phyloP scores from a whole-genome alignment of 73 alveolate species.

The Paramecium biaurelia region DNA sequence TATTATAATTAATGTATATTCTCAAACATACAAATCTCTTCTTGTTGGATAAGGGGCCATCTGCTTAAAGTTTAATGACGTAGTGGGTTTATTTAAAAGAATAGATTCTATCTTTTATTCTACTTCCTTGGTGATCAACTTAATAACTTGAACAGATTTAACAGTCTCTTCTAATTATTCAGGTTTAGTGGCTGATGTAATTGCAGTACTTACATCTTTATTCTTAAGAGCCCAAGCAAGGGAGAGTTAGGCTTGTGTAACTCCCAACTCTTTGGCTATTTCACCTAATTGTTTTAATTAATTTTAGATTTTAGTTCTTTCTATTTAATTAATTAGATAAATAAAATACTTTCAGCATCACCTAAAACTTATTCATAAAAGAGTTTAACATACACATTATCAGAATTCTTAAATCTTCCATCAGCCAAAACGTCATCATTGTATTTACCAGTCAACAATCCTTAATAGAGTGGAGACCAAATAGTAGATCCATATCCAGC shows the following conservation, averaged over 20 bases:
- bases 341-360: slow-evolving; percentile 33
- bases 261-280: slow-evolving; percentile 72
- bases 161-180: slow-evolving; percentile 86
- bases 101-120: slow-evolving; percentile 72
- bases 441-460: slow-evolving; percentile 94
- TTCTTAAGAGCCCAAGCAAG: slow-evolving; percentile 89
- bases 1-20: background rate
- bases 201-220: slow-evolving; percentile 84
- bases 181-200: slow-evolving; percentile 82
- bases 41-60: slow-evolving; percentile 65
- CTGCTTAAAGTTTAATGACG: slow-evolving; percentile 60
- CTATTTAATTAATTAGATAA: background rate
- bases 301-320: background rate
- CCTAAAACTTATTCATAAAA: slow-evolving; percentile 41
- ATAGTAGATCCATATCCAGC: slow-evolving; percentile 85
- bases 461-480: slow-evolving; percentile 92
- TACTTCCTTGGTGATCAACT: slow-evolving; percentile 75
- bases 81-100: slow-evolving; percentile 68
- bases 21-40: slow-evolving; percentile 55
- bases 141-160: slow-evolving; percentile 72
- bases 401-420: slow-evolving; percentile 62
- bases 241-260: slow-evolving; percentile 82
- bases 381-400: background rate
- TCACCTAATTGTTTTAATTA: slow-evolving; percentile 57
- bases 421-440: slow-evolving; percentile 85